A percentile compares a stretch with the other conserved stretches of the same genome.
Conservation (phyloP, 345 rosid genomes). For the Psidium guajava region DNA sequence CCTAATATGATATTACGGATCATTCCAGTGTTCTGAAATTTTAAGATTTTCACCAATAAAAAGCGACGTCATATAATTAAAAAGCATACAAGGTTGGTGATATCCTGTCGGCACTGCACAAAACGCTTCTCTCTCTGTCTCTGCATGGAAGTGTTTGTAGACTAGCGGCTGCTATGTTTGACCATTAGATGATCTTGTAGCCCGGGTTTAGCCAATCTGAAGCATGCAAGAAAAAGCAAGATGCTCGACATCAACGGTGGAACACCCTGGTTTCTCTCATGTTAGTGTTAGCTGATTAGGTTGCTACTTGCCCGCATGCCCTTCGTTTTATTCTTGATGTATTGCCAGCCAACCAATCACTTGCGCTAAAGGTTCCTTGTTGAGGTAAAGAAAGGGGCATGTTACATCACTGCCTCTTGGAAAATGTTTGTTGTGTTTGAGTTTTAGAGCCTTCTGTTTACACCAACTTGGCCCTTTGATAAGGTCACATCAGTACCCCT, state of each 20-base stretch:
- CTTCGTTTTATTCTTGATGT: background rate
- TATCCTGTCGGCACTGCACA: background rate
- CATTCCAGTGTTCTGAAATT: background rate
- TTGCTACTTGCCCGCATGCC: conserved; percentile 8
- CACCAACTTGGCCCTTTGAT: background rate
- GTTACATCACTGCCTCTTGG: background rate
- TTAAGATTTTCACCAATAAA: background rate
- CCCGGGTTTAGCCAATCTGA: background rate
- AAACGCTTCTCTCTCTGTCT: background rate
- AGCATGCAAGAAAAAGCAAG: background rate
- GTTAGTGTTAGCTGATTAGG: background rate
- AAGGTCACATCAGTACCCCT: background rate
- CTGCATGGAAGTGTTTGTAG: background rate
- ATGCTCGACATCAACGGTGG: conserved; percentile 5
- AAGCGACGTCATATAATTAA: background rate
- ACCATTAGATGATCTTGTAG: conserved; percentile 4
- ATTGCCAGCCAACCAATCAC: background rate
- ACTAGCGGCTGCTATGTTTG: conserved; percentile 33
- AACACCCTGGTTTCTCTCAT: background rate
- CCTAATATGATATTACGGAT: background rate
- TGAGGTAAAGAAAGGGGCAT: background rate
- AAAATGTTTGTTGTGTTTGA: background rate
- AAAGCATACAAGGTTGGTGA: background rate
- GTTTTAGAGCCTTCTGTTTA: background rate
- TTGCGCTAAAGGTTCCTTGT: background rate